Evolutionary conservation across 108 stramenopile species (phyloP), one percentile per base, ranked within the genome.

Genomic region (Parmales sp.): DNA sequence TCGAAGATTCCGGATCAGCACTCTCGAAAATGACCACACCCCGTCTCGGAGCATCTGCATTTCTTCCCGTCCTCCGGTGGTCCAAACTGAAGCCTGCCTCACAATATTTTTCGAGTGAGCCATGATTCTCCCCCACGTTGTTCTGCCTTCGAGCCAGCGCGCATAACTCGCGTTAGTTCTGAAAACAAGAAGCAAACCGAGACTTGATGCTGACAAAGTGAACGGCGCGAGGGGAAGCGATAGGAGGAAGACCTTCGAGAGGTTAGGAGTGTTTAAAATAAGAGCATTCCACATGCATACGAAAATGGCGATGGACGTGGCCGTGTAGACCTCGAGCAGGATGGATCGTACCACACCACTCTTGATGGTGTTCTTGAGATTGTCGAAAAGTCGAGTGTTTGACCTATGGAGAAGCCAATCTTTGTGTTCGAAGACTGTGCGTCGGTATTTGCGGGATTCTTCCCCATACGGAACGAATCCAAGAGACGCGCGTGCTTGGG

Each of bases 361-460:
- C 36, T 64, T 69, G 68, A 78, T 72, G 45, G 80, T 78, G 38
- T 80, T 67, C 23, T 23, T 31, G 18, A 82, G 37, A 60, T 86
- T 79, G 51, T 46, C 43, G 25, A 79, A 34, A 68, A 83, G 83
- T 20, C 85, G 75, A 51, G 82, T 79, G 2, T 76, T 71, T 0
- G 70, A 71, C 9, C 85, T 78, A 63, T 83, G 82, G 44, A 78
- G 83, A 5, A 76, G 71, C 85, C 85, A 86, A 54, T 86, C 81
- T 41, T 83, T 76, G 68, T 86, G 82, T n/a, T 74, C 82, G 81
- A 82, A 86, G 8, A 86, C 85, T 1, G 85, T 86, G 20, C 85
- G 80, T 22, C 86, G 83, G 63, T 76, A 82, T 63, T 78, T 78
- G 16, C 86, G 82, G 18, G 68, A 54, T 13, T 48, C 46, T 48